Evolutionary conservation across 2,329 filamentous ascomycete genomes (phyloP).

Genomic region (Epicoccum nigrum): DNA sequence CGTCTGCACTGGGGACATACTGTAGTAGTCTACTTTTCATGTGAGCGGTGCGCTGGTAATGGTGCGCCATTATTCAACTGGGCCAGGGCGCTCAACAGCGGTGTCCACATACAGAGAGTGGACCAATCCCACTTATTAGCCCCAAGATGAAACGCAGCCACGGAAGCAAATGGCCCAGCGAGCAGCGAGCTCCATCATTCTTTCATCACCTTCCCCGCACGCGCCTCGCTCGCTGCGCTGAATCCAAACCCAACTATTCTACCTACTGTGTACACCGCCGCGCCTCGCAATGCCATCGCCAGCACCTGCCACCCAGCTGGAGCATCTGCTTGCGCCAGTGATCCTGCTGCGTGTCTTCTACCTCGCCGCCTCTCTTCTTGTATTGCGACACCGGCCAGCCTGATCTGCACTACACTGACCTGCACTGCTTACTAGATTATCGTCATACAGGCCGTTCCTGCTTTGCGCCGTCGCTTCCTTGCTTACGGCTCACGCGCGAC

Average conservation of each 20-base stretch:
- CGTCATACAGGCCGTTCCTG: constrained; percentile 57
- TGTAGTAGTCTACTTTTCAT: too few relatives aligned
- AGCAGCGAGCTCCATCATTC: constrained; percentile 17
- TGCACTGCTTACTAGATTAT: constrained; percentile 53
- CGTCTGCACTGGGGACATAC: too few relatives aligned
- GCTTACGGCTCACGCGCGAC: constrained; percentile 64
- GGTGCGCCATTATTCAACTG: background rate
- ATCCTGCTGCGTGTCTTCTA: constrained; percentile 45
- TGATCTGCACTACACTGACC: constrained; percentile 33
- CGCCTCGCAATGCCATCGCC: constrained; percentile 1
- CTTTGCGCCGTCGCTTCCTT: constrained; percentile 62
- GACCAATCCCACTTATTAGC: constrained; percentile 5
- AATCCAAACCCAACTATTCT: background rate
- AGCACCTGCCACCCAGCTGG: constrained; percentile 9
- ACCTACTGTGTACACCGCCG: background rate
- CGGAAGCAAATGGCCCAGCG: constrained; percentile 1
- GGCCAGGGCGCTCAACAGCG: background rate
- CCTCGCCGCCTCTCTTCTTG: constrained; percentile 48
- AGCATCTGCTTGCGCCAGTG: constrained; percentile 21
- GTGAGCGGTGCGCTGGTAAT: background rate
- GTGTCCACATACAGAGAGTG: background rate
- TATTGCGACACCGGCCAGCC: constrained; percentile 40
- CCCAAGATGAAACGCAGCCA: constrained; percentile 13
- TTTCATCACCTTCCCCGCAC: constrained; percentile 22
- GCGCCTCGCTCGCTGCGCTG: constrained; percentile 6